phyloP scores from a whole-genome alignment of 2,329 filamentous ascomycete species.

The Sphaerulina musiva region DNA sequence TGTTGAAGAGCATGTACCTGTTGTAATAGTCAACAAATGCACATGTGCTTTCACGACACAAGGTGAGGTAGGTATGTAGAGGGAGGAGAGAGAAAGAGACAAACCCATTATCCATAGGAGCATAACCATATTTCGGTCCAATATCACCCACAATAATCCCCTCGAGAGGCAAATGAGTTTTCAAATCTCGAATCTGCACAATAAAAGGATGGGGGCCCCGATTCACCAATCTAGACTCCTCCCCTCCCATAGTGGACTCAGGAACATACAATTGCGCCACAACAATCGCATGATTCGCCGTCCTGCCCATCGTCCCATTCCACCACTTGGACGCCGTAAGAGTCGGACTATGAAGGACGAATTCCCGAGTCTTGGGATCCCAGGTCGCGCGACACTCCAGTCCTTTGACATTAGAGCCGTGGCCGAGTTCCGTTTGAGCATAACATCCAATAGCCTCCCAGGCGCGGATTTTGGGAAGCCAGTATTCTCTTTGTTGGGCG shows the following conservation, averaged over 20 bases:
- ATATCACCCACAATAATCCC: slow-evolving; percentile 51
- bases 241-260: slow-evolving; percentile 17
- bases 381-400: slow-evolving; percentile 46
- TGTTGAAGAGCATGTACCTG: slow-evolving; percentile 49
- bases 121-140: slow-evolving; percentile 51
- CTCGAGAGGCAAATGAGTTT: slow-evolving; percentile 43
- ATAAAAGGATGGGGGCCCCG: slow-evolving; percentile 50
- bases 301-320: slow-evolving; percentile 49
- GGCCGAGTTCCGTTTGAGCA: slow-evolving; percentile 47
- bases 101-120: slow-evolving; percentile 42
- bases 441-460: slow-evolving; percentile 49
- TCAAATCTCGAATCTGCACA: slow-evolving; percentile 46
- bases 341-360: slow-evolving; percentile 47
- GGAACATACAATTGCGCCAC: slow-evolving; percentile 48
- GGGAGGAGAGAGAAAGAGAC: too few relatives aligned
- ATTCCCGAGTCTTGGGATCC: slow-evolving; percentile 42
- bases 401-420: slow-evolving; percentile 48
- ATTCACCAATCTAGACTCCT: slow-evolving; percentile 34
- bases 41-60: too few relatives aligned
- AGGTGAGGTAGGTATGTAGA: too few relatives aligned
- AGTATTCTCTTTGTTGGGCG: slow-evolving; percentile 43
- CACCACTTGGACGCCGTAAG: slow-evolving; percentile 51
- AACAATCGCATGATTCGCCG: slow-evolving; percentile 52
- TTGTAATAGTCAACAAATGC: too few relatives aligned
- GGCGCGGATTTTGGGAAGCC: slow-evolving; percentile 45